Evolutionary conservation across 2,329 filamentous ascomycete species (phyloP).

Genomic region (Penicillium crustosum): DNA sequence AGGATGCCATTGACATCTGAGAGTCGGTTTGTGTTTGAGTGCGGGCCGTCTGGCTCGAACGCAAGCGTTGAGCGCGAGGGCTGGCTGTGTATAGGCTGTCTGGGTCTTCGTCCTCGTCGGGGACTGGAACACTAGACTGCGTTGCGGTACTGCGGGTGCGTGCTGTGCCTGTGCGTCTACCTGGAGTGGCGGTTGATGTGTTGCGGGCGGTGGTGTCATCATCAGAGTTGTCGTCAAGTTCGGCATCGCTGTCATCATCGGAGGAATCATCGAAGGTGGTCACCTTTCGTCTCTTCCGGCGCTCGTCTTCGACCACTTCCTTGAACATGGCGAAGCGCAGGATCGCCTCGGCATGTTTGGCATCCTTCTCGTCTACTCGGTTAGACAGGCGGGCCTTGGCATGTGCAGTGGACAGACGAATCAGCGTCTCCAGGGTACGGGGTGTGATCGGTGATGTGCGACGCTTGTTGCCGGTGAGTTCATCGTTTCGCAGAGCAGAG

Average conservation of each 20-base stretch:
- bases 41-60: slow-evolving; percentile 40
- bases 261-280: slow-evolving; percentile 65
- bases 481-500: slow-evolving; percentile 89
- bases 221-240: slow-evolving; percentile 36
- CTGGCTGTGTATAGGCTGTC: slow-evolving; percentile 57
- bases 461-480: slow-evolving; percentile 89
- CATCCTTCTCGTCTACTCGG: slow-evolving; percentile 85
- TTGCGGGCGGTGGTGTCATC: slow-evolving; percentile 24
- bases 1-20: slow-evolving; percentile 74
- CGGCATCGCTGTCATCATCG: slow-evolving; percentile 47
- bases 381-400: slow-evolving; percentile 88
- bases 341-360: slow-evolving; percentile 82
- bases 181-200: slow-evolving; percentile 32
- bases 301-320: slow-evolving; percentile 77
- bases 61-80: slow-evolving; percentile 45
- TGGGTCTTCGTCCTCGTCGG: slow-evolving; percentile 48
- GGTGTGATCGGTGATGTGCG: slow-evolving; percentile 94
- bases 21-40: slow-evolving; percentile 46
- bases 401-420: slow-evolving; percentile 93
- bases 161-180: slow-evolving; percentile 29
- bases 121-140: slow-evolving; percentile 46
- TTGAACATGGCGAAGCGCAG: slow-evolving; percentile 96
- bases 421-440: slow-evolving; percentile 95
- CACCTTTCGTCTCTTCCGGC: slow-evolving; percentile 79
- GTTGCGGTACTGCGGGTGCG: slow-evolving; percentile 38